Conservation (phyloP, 148 eudicot species). For the Polygonum aviculare region DNA sequence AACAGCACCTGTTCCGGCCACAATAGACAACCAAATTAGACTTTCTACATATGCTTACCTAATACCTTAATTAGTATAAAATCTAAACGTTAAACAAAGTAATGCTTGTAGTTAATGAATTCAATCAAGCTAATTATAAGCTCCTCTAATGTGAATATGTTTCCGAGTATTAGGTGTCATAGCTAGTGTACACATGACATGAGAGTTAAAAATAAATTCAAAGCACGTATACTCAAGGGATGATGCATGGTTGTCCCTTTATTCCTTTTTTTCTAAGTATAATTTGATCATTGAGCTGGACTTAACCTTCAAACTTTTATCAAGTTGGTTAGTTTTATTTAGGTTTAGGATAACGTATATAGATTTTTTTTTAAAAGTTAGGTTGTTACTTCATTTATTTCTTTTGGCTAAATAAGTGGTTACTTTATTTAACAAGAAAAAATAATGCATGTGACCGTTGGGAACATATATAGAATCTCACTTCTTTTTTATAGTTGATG, state of each 20-base stretch:
- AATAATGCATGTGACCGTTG: too few species aligned
- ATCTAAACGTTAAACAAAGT: not conserved
- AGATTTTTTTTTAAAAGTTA: too few species aligned
- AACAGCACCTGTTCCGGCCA: constrained; percentile 27
- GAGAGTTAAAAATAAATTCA: not conserved
- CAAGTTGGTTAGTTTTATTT: not conserved
- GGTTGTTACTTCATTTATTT: too few species aligned
- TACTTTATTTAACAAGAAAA: too few species aligned
- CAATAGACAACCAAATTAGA: not conserved
- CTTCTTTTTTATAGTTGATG: too few species aligned
- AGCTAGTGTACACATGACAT: not conserved
- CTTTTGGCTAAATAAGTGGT: too few species aligned
- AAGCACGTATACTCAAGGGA: not conserved
- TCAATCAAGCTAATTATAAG: not conserved
- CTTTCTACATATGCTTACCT: not conserved
- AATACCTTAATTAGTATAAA: not conserved
- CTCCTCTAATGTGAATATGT: not conserved
- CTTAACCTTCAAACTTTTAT: not conserved
- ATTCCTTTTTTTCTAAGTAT: not conserved
- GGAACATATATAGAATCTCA: too few species aligned
- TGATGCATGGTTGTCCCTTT: not conserved
- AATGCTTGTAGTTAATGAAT: not conserved
- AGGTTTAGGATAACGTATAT: too few species aligned
- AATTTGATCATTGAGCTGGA: not conserved
- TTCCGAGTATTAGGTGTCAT: not conserved